phyloP scores from a whole-genome alignment of 2,329 filamentous ascomycete species.

The Penicillium corylophilum region DNA sequence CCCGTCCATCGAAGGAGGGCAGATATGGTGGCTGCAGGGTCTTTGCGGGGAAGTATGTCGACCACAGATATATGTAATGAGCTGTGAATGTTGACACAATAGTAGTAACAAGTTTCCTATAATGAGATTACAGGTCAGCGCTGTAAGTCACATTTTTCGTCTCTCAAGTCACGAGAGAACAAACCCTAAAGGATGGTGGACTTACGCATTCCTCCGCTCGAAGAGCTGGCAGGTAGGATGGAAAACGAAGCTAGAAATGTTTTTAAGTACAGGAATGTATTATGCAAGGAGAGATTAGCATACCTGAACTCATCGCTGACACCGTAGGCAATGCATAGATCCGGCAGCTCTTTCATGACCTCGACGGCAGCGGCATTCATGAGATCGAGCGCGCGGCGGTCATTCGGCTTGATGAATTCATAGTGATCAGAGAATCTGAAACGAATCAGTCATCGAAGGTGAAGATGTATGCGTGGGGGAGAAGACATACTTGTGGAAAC shows the following conservation, averaged over 20 bases:
- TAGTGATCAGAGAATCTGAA: constrained; percentile 77
- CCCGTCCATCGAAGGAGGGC: constrained; percentile 89
- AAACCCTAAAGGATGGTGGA: background rate
- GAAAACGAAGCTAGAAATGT: constrained; percentile 70
- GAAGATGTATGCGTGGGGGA: background rate
- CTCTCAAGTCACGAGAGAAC: background rate
- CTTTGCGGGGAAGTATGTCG: constrained; percentile 68
- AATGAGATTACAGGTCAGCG: background rate
- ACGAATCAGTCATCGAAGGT: constrained; percentile 2
- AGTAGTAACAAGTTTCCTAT: constrained; percentile 84
- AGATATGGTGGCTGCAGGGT: constrained; percentile 67
- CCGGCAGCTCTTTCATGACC: constrained; percentile 78
- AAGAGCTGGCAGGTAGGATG: constrained; percentile 81
- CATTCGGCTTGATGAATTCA: constrained; percentile 87
- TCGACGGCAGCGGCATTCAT: constrained; percentile 93
- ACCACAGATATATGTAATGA: constrained; percentile 83
- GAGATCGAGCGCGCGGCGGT: constrained; percentile 78
- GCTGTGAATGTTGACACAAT: constrained; percentile 91
- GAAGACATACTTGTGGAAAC: constrained; percentile 78
- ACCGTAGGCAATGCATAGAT: constrained; percentile 85
- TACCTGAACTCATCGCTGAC: constrained; percentile 85
- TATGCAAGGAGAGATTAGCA: constrained; percentile 2
- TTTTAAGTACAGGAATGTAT: background rate
- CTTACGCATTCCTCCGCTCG: constrained; percentile 75
- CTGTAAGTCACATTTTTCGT: background rate